phyloP scores from a whole-genome alignment of 2,329 filamentous ascomycete genomes.

The Endoconidiophora polonica region DNA sequence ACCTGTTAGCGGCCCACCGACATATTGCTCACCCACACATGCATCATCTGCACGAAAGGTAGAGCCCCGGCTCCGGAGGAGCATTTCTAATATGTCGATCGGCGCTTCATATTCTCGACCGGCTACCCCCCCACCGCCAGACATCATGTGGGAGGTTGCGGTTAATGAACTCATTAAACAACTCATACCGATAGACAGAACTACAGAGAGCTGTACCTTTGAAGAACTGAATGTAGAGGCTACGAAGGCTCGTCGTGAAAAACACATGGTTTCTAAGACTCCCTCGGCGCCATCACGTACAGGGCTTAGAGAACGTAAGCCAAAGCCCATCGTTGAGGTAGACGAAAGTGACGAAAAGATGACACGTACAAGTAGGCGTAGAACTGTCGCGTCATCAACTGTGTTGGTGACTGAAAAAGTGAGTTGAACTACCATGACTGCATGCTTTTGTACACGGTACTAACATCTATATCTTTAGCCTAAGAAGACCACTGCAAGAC shows the following conservation, averaged over 20 bases:
- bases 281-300: conserved; percentile 33
- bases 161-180: conserved; percentile 67
- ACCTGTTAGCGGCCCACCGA: conserved; percentile 38
- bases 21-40: conserved; percentile 75
- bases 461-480: not conserved
- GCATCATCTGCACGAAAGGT: conserved; percentile 71
- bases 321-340: conserved; percentile 36
- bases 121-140: conserved; percentile 55
- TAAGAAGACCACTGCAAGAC: conserved; percentile 18
- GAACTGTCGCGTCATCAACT: conserved; percentile 33
- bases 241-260: conserved; percentile 45
- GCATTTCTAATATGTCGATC: conserved; percentile 29
- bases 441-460: not conserved
- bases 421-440: conserved; percentile 1
- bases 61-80: conserved; percentile 49
- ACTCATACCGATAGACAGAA: conserved; percentile 59
- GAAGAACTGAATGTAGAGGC: conserved; percentile 65
- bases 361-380: conserved; percentile 34
- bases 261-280: conserved; percentile 32
- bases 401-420: conserved; percentile 24
- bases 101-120: conserved; percentile 26
- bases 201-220: conserved; percentile 57
- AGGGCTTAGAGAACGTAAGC: conserved; percentile 57
- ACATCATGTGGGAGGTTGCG: conserved; percentile 75
- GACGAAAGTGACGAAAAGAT: conserved; percentile 25